Evolutionary conservation across 805 yeast genomes (phyloP).

Genomic region (Naumovozyma baii): DNA sequence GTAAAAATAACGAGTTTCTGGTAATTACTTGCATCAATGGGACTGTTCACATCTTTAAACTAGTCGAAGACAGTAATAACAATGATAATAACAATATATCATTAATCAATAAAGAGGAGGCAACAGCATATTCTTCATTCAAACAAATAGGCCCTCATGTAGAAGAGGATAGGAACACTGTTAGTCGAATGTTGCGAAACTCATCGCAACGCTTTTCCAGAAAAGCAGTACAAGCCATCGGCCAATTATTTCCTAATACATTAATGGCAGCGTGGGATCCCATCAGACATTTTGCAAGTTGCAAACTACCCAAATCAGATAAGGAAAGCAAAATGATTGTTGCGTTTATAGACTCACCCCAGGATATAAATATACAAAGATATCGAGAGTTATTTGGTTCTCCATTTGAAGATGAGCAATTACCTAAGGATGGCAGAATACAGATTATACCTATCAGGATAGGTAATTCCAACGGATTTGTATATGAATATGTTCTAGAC

Average conservation of each 20-base stretch:
- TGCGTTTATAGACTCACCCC: conserved; percentile 30
- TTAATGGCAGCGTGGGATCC: conserved; percentile 82
- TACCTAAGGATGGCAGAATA: not conserved
- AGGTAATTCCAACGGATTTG: conserved; percentile 72
- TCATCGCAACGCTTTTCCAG: conserved; percentile 72
- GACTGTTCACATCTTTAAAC: conserved; percentile 83
- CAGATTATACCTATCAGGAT: conserved; percentile 44
- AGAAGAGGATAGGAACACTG: conserved; percentile 60
- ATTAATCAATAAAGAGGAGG: conserved; percentile 20
- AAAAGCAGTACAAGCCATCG: conserved; percentile 79
- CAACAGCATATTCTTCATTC: conserved; percentile 6
- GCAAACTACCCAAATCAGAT: conserved; percentile 51
- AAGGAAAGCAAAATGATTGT: conserved; percentile 13
- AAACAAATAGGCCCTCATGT: conserved; percentile 41
- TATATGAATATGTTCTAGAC: conserved; percentile 71
- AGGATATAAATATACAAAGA: conserved; percentile 19
- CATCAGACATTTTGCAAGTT: conserved; percentile 80
- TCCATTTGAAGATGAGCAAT: not conserved
- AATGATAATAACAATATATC: conserved; percentile 18
- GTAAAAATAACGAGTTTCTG: conserved; percentile 55
- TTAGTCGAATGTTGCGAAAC: conserved; percentile 64
- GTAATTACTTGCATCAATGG: conserved; percentile 85
- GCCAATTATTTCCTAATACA: conserved; percentile 69
- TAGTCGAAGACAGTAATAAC: conserved; percentile 29
- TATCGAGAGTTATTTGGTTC: conserved; percentile 23